Evolutionary conservation across 257 asterid species (phyloP).

Genomic region (Solanum boliviense): DNA sequence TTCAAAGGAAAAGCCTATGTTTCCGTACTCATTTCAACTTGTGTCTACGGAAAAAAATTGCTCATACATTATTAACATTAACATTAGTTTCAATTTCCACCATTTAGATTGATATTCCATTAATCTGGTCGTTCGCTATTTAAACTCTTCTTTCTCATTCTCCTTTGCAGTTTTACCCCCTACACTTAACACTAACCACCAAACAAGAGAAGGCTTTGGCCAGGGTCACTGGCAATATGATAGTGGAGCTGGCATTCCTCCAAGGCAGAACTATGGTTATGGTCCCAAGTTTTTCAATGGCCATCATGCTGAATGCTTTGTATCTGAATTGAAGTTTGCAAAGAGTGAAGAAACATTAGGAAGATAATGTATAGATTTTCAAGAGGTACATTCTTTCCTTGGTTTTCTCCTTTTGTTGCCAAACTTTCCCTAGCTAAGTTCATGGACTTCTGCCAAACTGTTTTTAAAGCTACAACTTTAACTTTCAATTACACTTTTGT

Average conservation of each 20-base stretch:
- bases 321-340: slow-evolving; percentile 74
- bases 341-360: slow-evolving; percentile 94
- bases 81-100: background rate
- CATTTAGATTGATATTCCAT: background rate
- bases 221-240: slow-evolving; percentile 71
- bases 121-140: background rate
- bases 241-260: slow-evolving; percentile 69
- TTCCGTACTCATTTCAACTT: background rate
- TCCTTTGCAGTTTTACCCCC: slow-evolving; percentile 58
- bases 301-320: slow-evolving; percentile 68
- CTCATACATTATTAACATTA: background rate
- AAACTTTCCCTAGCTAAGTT: background rate
- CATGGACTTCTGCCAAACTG: background rate
- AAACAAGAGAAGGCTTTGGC: slow-evolving; percentile 61
- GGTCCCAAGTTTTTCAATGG: slow-evolving; percentile 38
- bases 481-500: background rate
- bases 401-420: slow-evolving; percentile 1
- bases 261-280: slow-evolving; percentile 45
- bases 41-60: background rate
- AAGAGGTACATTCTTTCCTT: slow-evolving; percentile 50
- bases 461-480: background rate
- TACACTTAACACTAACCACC: slow-evolving; percentile 42
- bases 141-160: background rate
- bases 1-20: background rate
- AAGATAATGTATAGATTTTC: slow-evolving; percentile 63